Conservation (phyloP, 2,329 filamentous ascomycete species). For the Xylaria sp. region DNA sequence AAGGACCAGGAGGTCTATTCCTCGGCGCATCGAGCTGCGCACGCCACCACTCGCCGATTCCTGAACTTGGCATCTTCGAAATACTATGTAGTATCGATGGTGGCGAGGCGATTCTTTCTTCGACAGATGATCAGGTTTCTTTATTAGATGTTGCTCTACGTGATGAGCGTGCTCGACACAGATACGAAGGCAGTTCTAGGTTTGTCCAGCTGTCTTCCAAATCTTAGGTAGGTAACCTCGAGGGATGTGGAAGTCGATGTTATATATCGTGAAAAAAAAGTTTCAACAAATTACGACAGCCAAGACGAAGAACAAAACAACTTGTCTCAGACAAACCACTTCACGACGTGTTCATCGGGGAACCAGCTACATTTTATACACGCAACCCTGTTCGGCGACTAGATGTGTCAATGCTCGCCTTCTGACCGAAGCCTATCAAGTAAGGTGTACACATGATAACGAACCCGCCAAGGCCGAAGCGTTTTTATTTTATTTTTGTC, state of each 20-base stretch:
- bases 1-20: constrained; percentile 28
- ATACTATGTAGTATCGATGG: neutral
- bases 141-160: neutral
- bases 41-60: constrained; percentile 43
- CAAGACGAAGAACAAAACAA: constrained; percentile 4
- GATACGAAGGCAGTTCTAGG: neutral
- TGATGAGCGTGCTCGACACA: neutral
- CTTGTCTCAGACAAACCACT: constrained; percentile 3
- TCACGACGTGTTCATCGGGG: neutral
- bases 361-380: constrained; percentile 23
- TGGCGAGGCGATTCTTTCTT: constrained; percentile 6
- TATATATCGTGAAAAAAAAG: constrained; percentile 9
- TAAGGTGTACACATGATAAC: neutral
- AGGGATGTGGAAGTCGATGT: neutral
- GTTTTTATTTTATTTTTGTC: constrained; percentile 6
- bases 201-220: neutral
- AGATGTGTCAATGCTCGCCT: constrained; percentile 7
- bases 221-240: neutral
- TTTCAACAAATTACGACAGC: neutral
- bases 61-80: constrained; percentile 37
- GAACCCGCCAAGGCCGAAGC: neutral
- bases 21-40: constrained; percentile 40
- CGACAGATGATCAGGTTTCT: neutral
- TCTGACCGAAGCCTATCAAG: constrained; percentile 22
- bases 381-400: neutral